These are phyloP conservation scores for Xylaria bambusicola DNA, from an alignment of 495 filamentous ascomycete genomes.

Conservation along the genomic window DNA sequence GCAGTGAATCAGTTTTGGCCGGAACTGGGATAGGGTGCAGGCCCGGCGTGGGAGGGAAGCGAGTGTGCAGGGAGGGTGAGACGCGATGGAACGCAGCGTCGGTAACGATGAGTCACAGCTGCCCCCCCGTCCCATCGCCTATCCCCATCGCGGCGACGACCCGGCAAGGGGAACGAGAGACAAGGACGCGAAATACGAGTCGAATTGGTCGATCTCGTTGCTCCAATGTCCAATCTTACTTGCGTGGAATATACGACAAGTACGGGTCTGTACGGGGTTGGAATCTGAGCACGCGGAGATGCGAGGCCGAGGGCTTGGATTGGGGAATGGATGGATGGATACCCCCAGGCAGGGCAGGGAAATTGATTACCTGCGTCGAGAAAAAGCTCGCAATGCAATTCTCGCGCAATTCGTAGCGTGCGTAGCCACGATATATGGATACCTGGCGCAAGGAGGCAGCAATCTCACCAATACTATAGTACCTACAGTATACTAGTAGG, in stretches of 20 bases:
- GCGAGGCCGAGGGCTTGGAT: neutral
- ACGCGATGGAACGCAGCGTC: conserved; percentile 16
- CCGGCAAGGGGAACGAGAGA: neutral
- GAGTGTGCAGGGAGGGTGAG: conserved; percentile 15
- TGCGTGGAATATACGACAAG: no score
- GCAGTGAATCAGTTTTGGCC: no score
- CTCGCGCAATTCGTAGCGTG: neutral
- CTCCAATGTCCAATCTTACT: no score
- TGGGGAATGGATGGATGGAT: no score
- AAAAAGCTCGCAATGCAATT: no score
- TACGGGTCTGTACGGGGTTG: no score
- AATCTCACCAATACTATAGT: neutral
- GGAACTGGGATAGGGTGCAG: no score
- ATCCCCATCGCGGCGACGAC: neutral
- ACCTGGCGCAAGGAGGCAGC: conserved; percentile 15
- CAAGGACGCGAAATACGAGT: neutral
- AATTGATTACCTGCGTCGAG: no score
- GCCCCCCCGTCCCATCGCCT: no score
- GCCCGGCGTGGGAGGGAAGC: neutral
- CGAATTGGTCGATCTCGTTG: no score
- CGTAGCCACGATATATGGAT: neutral
- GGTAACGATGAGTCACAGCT: conserved; percentile 19
- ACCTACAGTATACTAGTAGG: no score
- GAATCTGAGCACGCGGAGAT: conserved; percentile 6
- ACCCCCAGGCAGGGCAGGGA: no score